Evolutionary conservation across 306 rosid genomes (phyloP).

Genomic region (Amphicarpaea edgeworthii): DNA sequence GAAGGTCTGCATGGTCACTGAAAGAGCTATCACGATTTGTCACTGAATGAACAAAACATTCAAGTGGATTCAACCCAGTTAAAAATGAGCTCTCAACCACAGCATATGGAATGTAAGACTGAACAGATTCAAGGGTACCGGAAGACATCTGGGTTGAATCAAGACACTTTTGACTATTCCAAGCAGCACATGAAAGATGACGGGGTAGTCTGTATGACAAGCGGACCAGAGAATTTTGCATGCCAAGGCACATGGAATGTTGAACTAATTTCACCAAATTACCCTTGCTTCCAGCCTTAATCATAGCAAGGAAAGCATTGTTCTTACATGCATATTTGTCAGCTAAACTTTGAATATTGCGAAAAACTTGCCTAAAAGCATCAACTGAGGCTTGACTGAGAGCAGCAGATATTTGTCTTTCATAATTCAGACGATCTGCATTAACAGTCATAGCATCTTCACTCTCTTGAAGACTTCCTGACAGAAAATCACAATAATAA

Average conservation of each 20-base stretch:
- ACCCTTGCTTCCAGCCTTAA: constrained; percentile 98
- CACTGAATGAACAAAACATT: constrained; percentile 94
- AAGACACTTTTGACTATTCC: constrained; percentile 73
- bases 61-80: constrained; percentile 88
- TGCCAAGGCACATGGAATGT: constrained; percentile 93
- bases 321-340: constrained; percentile 66
- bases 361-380: constrained; percentile 80
- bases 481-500: constrained; percentile 55
- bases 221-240: constrained; percentile 86
- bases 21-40: constrained; percentile 87
- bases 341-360: constrained; percentile 77
- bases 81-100: constrained; percentile 84
- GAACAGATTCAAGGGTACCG: constrained; percentile 49
- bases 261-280: constrained; percentile 82
- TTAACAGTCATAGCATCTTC: constrained; percentile 49
- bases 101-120: constrained; percentile 82
- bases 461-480: constrained; percentile 57
- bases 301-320: constrained; percentile 77
- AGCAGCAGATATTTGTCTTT: constrained; percentile 78
- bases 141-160: constrained; percentile 50
- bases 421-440: constrained; percentile 59
- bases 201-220: constrained; percentile 79
- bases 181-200: constrained; percentile 77
- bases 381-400: constrained; percentile 84
- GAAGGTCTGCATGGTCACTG: constrained; percentile 95